Evolutionary conservation across 306 rosid species (phyloP), one percentile per base, ranked within the genome.

Genomic region (Cajanus cajan): DNA sequence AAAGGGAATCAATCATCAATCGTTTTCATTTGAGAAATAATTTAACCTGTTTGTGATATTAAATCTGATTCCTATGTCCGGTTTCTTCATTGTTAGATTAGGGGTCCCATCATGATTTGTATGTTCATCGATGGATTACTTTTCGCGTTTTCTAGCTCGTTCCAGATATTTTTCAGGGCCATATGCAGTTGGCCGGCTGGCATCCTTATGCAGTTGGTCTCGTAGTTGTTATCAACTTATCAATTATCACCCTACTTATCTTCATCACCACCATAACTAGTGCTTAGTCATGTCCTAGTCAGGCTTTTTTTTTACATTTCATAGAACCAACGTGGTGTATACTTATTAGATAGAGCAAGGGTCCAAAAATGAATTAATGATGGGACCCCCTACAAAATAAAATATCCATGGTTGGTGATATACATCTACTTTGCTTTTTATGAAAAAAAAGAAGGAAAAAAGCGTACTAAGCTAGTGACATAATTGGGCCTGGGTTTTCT

Each of bases 111-210:
- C 22, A 68, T 34, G 55, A 71, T 34, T 33, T 82, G 80, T 40
- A 8, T 31, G 67, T 61, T 61, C 41, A 61, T 61, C 1, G 13
- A 55, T 24, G 65, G 24, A 58, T 24, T 58, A 12, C 0, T 12
- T 58, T 57, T 58, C 10, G 37, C 12, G 39, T 25, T 57, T n/a
- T 39, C 24, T 16, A n/a, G 24, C 7, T 13, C 4, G 25, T 54
- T 51, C 57, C 8, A 12, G 45, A 78, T 74, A 61, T 68, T 78
- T 44, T 85, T 81, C 2, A 15, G 18, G 75, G 18, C 4, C 6
- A 61, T 7, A 0, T n/a, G 33, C 22, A 22, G 45, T 55, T 78
- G 40, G 82, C 62, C 52, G 37, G 83, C 28, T 77, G 3, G 16
- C 73, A 52, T 41, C 68, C 69, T 70, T 16, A 51, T 75, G 54